Conservation (phyloP, 2,329 filamentous ascomycete species). For the Sarocladium oryzae region DNA sequence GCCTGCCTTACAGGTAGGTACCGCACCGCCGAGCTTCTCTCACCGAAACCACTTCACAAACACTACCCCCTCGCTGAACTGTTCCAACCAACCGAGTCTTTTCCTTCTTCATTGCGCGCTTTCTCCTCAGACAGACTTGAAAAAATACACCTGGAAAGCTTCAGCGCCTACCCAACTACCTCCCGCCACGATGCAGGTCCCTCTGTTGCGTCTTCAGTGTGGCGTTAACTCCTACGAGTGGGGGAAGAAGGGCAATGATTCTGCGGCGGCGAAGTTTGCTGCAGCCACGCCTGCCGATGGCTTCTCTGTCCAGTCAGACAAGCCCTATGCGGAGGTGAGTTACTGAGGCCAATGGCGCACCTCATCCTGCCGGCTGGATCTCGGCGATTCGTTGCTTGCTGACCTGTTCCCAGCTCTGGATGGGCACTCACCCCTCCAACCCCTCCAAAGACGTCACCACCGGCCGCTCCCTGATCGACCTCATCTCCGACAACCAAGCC, state of each 20-base stretch:
- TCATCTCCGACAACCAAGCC: conserved; percentile 79
- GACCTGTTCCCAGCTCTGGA: conserved; percentile 71
- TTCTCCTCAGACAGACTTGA: too few species aligned
- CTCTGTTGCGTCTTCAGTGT: conserved; percentile 78
- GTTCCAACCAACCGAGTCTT: too few species aligned
- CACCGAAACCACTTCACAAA: too few species aligned
- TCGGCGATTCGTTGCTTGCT: too few species aligned
- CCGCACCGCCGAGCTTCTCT: too few species aligned
- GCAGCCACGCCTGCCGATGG: conserved; percentile 71
- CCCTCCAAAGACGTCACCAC: conserved; percentile 86
- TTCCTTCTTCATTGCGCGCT: too few species aligned
- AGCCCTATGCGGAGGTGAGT: conserved; percentile 86
- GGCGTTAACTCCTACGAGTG: conserved; percentile 99
- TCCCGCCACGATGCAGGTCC: conserved; percentile 56
- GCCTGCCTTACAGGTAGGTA: too few species aligned
- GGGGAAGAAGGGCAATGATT: conserved; percentile 87
- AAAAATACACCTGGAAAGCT: too few species aligned
- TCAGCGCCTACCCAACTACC: too few species aligned
- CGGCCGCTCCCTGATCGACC: conserved; percentile 76
- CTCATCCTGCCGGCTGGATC: too few species aligned
- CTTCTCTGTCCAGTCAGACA: conserved; percentile 75
- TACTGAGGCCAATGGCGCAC: too few species aligned
- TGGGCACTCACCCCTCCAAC: conserved; percentile 95
- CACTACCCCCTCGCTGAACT: too few species aligned
- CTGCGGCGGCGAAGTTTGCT: conserved; percentile 83